These are phyloP conservation scores for Colletotrichum cereale DNA, from an alignment of 2,329 filamentous ascomycete genomes.

Conservation along the genomic window DNA sequence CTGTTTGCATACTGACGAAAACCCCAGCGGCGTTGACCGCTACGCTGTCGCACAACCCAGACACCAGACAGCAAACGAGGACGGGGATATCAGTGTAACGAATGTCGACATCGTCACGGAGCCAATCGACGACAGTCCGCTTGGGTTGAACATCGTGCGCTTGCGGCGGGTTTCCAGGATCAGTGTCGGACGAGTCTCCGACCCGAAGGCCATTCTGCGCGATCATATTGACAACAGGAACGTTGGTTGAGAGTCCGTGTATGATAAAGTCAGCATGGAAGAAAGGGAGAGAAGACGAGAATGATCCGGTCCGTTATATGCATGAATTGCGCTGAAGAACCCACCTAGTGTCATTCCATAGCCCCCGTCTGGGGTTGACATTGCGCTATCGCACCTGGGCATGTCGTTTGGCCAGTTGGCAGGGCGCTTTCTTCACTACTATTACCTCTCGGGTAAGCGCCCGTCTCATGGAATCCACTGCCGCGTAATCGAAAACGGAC, in stretches of 20 bases:
- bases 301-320: slow-evolving; percentile 17
- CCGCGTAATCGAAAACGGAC: slow-evolving; percentile 36
- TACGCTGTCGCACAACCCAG: slow-evolving; percentile 55
- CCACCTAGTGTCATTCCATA: slow-evolving; percentile 1
- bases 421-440: slow-evolving; percentile 20
- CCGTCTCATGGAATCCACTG: slow-evolving; percentile 26
- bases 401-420: slow-evolving; percentile 27
- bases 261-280: neutral
- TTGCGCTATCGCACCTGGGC: slow-evolving; percentile 37
- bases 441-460: slow-evolving; percentile 36
- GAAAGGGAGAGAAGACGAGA: neutral
- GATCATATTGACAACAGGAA: slow-evolving; percentile 14
- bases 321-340: slow-evolving; percentile 5
- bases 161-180: slow-evolving; percentile 17
- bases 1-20: slow-evolving; percentile 57
- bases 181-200: slow-evolving; percentile 33
- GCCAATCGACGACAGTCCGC: slow-evolving; percentile 35
- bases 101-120: slow-evolving; percentile 40
- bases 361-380: slow-evolving; percentile 23
- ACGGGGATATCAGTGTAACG: slow-evolving; percentile 51
- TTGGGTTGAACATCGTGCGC: neutral
- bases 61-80: slow-evolving; percentile 54
- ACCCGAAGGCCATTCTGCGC: slow-evolving; percentile 29
- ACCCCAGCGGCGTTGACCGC: slow-evolving; percentile 55
- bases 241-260: neutral